A percentile compares a stretch with the other conserved stretches of the same genome.
Conservation (phyloP, 1,284 basidiomycete species). For the Pisolithus thermaeus region DNA sequence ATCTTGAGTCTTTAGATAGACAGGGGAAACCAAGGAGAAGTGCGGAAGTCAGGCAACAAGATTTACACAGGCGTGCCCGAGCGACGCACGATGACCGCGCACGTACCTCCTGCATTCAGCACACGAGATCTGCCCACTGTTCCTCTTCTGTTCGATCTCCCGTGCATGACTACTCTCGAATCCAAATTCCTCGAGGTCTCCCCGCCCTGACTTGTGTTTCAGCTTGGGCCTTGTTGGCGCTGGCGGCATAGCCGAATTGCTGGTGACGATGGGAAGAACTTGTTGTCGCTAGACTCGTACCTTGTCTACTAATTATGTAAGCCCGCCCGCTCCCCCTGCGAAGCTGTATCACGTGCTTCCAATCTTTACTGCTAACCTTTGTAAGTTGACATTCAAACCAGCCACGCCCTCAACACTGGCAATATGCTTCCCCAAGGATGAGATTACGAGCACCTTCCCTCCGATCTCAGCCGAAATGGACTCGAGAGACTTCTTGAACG, state of each 20-base stretch:
- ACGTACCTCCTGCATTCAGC: slow-evolving; percentile 49
- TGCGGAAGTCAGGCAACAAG: slow-evolving; percentile 9
- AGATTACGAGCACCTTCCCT: no score
- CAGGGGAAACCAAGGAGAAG: slow-evolving; percentile 15
- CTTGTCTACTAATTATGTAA: no score
- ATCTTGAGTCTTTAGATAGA: slow-evolving; percentile 47
- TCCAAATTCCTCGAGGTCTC: slow-evolving; percentile 42
- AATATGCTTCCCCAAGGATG: no score
- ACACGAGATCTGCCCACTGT: slow-evolving; percentile 49
- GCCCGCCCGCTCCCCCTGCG: no score
- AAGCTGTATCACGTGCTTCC: no score
- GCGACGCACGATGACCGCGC: slow-evolving; percentile 43
- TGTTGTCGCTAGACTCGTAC: neutral
- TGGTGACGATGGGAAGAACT: slow-evolving; percentile 7
- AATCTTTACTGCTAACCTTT: no score
- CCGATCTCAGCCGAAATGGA: no score
- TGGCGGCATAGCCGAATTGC: slow-evolving; percentile 36
- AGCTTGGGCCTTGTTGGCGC: slow-evolving; percentile 44
- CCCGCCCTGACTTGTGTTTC: slow-evolving; percentile 40
- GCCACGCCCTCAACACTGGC: no score
- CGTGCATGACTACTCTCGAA: slow-evolving; percentile 47
- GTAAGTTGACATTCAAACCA: no score
- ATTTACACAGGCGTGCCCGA: neutral
- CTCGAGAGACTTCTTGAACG: no score
- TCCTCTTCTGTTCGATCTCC: slow-evolving; percentile 51